Percentiles rank a stretch among this genome's conserved stretches.
Evolutionary conservation across 257 asterid genomes (phyloP).

Genomic region (Thymus mandschuricus): DNA sequence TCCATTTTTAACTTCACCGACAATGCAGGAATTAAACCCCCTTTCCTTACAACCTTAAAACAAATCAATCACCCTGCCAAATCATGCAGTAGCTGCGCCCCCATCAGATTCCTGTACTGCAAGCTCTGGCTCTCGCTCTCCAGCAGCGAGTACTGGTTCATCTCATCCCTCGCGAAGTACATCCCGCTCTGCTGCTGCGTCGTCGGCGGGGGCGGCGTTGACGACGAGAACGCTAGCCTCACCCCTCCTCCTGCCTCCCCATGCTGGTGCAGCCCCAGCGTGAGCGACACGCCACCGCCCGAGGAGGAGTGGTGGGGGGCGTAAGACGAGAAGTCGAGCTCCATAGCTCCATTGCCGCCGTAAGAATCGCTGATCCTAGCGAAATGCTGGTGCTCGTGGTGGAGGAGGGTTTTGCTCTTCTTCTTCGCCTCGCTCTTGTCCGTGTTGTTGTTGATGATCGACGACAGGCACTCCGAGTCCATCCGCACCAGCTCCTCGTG

Average conservation of each 20-base stretch:
- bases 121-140: constrained; percentile 73
- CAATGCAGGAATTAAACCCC: constrained; percentile 22
- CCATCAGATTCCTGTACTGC: constrained; percentile 89
- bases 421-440: constrained; percentile 39
- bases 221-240: constrained; percentile 58
- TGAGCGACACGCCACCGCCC: constrained; percentile 70
- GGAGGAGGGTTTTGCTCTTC: constrained; percentile 36
- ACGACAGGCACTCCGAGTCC: constrained; percentile 81
- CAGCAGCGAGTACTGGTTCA: constrained; percentile 60
- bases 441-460: constrained; percentile 52
- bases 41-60: too few relatives aligned
- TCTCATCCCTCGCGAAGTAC: constrained; percentile 38
- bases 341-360: constrained; percentile 43
- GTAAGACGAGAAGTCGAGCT: constrained; percentile 64
- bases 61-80: constrained; percentile 58
- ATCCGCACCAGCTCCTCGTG: constrained; percentile 57
- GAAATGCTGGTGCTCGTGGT: constrained; percentile 35
- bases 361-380: constrained; percentile 39
- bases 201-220: constrained; percentile 30
- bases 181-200: constrained; percentile 48
- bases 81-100: constrained; percentile 91
- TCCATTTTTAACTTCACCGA: constrained; percentile 43
- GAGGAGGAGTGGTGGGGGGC: constrained; percentile 26
- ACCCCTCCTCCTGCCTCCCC: constrained; percentile 48
- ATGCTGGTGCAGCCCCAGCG: constrained; percentile 74